phyloP scores from a whole-genome alignment of 2,329 filamentous ascomycete genomes.

The Neophaeococcomyces aloes region DNA sequence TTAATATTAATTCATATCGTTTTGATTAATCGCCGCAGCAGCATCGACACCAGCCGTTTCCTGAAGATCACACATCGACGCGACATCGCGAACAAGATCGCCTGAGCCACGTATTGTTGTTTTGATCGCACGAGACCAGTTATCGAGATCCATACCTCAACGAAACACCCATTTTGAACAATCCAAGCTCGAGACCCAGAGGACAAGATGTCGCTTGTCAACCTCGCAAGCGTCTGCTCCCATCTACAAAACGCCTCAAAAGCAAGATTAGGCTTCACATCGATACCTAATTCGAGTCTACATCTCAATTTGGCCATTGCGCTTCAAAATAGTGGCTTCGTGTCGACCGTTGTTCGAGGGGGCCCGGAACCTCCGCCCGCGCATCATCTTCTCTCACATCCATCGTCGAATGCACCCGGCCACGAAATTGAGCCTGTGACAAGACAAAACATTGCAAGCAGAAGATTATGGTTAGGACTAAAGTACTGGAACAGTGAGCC shows the following conservation, averaged over 20 bases:
- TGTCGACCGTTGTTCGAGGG: constrained; percentile 67
- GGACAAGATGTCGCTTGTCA: constrained; percentile 56
- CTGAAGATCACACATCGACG: too few species aligned
- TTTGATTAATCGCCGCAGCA: too few species aligned
- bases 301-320: constrained; percentile 66
- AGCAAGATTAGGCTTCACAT: constrained; percentile 75
- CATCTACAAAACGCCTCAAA: constrained; percentile 83
- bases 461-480: constrained; percentile 76
- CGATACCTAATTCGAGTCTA: constrained; percentile 67
- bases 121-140: neutral
- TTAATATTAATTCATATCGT: too few species aligned
- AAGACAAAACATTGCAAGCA: constrained; percentile 57
- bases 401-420: constrained; percentile 29
- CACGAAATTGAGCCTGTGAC: constrained; percentile 46
- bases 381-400: constrained; percentile 43
- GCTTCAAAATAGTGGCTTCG: constrained; percentile 71
- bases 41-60: too few species aligned
- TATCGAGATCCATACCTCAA: too few species aligned
- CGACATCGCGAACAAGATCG: too few species aligned
- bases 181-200: too few species aligned
- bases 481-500: constrained; percentile 83
- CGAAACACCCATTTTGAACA: neutral
- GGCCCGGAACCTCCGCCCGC: constrained; percentile 49
- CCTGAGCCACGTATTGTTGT: too few species aligned
- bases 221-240: constrained; percentile 71